Base-by-base conservation (phyloP, 164 flowering plant species). In the Paratinospora sagittata region DNA sequence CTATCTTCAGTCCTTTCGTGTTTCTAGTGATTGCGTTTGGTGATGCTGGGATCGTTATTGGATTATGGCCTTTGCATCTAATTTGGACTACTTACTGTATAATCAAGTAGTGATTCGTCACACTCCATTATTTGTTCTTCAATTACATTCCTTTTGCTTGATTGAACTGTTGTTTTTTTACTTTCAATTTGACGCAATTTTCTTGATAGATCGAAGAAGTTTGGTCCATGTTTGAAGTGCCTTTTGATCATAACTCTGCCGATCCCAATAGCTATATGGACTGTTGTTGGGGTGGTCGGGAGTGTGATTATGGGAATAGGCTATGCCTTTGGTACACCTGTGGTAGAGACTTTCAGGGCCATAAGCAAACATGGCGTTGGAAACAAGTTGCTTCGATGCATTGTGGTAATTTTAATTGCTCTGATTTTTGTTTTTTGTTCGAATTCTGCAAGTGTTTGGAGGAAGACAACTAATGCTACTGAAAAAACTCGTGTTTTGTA, bases 71-170 rank as follows among this genome's bases (percentile, higher is more conserved):
- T 7, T 23, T 57, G 14, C 76, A 79, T 67, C 58, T 67, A 12
- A 6, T 73, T 64, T 79, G 81, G 77, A 76, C 81, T 55, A 66
- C 63, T 37, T 73, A 76, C 63, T 79, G 81, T 76, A 55, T 79
- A 36, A 74, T 63, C 26, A 75, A 58, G 81, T 78, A 39, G 43
- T 11, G 69, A 60, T 34, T 69, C 26, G 34, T 12, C 9, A 0
- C 62, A 10, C 62, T 9, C 19, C 0, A 3, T 0, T 68, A 19
- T 9, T 13, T 12, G 1, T 43, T 43, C 7, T 24, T 62, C 43
- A 39, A 7, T 37, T 62, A 33, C 3, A 33, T 68, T 13, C 3
- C 37, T 65, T 7, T 13, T n/a, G 0, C 30, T 39, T 27, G 3
- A 13, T 55, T 24, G 2, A 3, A 10, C 66, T 72, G 14, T 52